Evolutionary conservation across 1,284 basidiomycete genomes (phyloP), one percentile per base, ranked within the genome.

Genomic region (Leccinum subspadiceum): DNA sequence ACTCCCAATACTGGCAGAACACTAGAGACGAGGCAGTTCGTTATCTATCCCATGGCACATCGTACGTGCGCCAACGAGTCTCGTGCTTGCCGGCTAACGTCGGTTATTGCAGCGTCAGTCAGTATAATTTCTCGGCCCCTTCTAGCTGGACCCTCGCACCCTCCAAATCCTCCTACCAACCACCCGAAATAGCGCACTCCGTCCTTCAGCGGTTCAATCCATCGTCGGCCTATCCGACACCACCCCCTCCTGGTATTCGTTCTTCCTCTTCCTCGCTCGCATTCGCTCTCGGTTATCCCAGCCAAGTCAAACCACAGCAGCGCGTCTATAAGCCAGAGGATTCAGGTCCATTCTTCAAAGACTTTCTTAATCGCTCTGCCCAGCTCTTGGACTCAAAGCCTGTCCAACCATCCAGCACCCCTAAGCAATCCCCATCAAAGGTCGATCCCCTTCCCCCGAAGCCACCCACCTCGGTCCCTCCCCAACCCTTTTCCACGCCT

Each of bases 251-350:
- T 2, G 79, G 80, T 10, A 83, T 86, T 29, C 80, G 75, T 39
- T 77, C 77, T n/a, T 83, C 87, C 0, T 87, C 87, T 1, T 89
- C 89, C 13, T 90, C 89, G 9, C 80, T 91, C 57, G 87, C 89
- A 1, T 79, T 79, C 69, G 89, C 89, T 6, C 79, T 91, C n/a
- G 86, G 84, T 9, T 76, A 78, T 26, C 81, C 82, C 1, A 68
- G 65, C 29, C 73, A 74, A 15, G 56, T 12, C 29, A 73, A 66
- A 55, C 50, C 68, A 8, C 74, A 74, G 70, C 73, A 69, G 48
- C 70, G 62, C 35, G 66, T 75, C 15, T 81, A 81, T 64, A 73
- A 76, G n/a, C 78, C 85, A 5, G 77, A 82, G 54, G 84, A 89
- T 52, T 89, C 88, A 1, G 70, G 77, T 4, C 69, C 74, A 2